phyloP scores from a whole-genome alignment of 2,329 filamentous ascomycete species.

The Fusarium cyanostomum region DNA sequence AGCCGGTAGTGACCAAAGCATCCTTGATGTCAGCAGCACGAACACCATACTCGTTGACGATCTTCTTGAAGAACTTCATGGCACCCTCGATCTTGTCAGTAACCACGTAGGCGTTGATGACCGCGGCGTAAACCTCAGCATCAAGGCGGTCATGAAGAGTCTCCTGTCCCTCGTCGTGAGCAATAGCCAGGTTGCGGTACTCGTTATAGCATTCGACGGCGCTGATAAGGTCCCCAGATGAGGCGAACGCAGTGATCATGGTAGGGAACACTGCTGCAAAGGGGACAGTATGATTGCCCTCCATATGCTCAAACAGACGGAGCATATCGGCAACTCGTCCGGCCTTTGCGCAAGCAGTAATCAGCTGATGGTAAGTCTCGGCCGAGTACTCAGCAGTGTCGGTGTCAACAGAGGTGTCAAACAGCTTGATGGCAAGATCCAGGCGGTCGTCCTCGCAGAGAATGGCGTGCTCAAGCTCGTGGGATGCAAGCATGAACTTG shows the following conservation, averaged over 20 bases:
- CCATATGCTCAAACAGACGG: conserved; percentile 91
- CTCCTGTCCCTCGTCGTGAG: conserved; percentile 78
- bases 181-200: conserved; percentile 88
- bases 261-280: conserved; percentile 85
- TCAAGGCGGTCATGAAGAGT: conserved; percentile 78
- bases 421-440: conserved; percentile 84
- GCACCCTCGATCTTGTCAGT: conserved; percentile 84
- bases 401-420: conserved; percentile 76
- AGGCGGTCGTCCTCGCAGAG: conserved; percentile 88
- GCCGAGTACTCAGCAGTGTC: conserved; percentile 75
- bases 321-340: conserved; percentile 90
- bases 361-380: conserved; percentile 85
- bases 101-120: conserved; percentile 88
- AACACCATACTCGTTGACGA: conserved; percentile 70
- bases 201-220: conserved; percentile 96
- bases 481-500: conserved; percentile 88
- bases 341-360: conserved; percentile 85
- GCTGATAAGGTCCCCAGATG: conserved; percentile 80
- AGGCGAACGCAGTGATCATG: conserved; percentile 95
- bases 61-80: conserved; percentile 84
- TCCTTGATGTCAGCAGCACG: conserved; percentile 73
- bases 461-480: conserved; percentile 87
- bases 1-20: conserved; percentile 75
- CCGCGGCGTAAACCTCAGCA: conserved; percentile 85
- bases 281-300: conserved; percentile 76